Base-by-base conservation (phyloP, 345 rosid species). In the Acer yangbiense region DNA sequence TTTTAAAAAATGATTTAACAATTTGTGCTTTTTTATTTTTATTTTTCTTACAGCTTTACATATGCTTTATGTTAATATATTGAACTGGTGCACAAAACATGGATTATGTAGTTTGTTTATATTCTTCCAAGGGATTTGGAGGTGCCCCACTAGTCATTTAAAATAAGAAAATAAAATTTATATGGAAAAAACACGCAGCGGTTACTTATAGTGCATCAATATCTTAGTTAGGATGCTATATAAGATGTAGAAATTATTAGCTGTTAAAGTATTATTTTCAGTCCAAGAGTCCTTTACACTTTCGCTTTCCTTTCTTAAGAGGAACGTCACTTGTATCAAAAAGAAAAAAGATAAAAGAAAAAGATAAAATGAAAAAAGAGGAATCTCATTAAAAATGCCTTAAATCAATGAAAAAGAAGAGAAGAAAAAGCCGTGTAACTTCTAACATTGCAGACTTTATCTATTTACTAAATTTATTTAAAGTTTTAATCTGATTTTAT, bases 401-500 rank as follows among this genome's bases (percentile, higher is more conserved):
- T 68, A 20, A 41, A 17, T n/a, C 20, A 46, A 18, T 48, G 43
- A 69, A 43, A 41, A 43, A 14, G 16, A 60, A 18, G 29, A 12
- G 67, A n/a, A 58, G 52, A 58, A 35, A 58, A 27, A 44, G 57
- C 8, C 25, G 29, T 6, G 1, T 46, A 46, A 63, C 48, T 46
- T 18, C 23, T 23, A 44, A 27, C 27, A 61, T 60, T 74, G 57
- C 44, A 14, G 46, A 63, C 57, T 7, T 46, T 9, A 54, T 77
- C 69, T 64, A 17, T 79, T 6, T n/a, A 71, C 27, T 63, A 54
- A 32, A 18, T 48, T 52, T 73, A 9, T 8, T 11, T 0, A 32
- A 61, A 69, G n/a, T 67, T 76, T 65, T 72, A 32, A 48, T 66
- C n/a, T 52, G 44, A 60, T 67, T 18, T 69, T 69, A 3, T 43